Evolutionary conservation across 306 rosid genomes (phyloP).

Genomic region (Castanea crenata): DNA sequence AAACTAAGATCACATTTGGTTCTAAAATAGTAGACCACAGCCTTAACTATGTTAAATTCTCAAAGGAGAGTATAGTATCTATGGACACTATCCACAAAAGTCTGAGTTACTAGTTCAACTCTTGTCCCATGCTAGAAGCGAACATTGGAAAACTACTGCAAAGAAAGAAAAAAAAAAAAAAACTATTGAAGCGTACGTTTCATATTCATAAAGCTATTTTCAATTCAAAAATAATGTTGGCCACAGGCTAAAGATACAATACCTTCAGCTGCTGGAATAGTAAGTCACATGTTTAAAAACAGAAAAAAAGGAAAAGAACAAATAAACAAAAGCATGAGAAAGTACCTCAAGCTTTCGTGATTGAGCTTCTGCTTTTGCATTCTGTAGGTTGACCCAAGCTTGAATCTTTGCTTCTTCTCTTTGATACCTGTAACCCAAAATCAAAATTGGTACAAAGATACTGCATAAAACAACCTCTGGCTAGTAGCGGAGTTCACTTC

Average conservation of each 20-base stretch:
- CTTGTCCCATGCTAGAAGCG: background rate
- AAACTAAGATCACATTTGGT: background rate
- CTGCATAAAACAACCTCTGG: background rate
- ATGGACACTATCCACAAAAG: no score
- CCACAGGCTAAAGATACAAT: background rate
- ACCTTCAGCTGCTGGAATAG: background rate
- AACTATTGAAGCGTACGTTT: background rate
- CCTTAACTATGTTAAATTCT: no score
- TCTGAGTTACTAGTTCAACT: background rate
- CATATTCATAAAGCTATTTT: background rate
- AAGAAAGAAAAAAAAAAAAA: no score
- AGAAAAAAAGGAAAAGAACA: background rate
- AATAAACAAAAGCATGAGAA: background rate
- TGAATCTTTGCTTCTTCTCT: slow-evolving; percentile 96
- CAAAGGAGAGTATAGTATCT: no score
- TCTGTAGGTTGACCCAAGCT: slow-evolving; percentile 96
- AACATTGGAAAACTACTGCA: background rate
- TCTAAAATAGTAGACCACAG: no score
- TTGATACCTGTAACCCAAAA: slow-evolving; percentile 60
- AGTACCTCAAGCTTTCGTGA: slow-evolving; percentile 95
- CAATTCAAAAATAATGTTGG: background rate
- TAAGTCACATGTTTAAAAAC: background rate
- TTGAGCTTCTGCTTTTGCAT: slow-evolving; percentile 96
- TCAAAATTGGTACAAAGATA: slow-evolving; percentile 1
- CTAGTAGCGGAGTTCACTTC: no score